Conservation (phyloP, 1,284 basidiomycete genomes). For the Tetrapyrgos nigripes region DNA sequence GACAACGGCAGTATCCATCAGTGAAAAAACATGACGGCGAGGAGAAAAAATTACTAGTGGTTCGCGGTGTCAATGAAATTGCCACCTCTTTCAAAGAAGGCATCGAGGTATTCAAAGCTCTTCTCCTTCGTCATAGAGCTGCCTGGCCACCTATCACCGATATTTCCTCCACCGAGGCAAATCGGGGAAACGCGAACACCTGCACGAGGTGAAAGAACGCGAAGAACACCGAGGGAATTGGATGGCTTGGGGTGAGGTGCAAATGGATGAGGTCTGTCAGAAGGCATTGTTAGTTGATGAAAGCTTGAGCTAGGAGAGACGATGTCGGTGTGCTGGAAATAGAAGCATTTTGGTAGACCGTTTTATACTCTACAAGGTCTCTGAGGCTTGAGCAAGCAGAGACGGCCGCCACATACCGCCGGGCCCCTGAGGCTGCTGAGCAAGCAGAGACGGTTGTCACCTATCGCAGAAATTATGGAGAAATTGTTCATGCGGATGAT, state of each 20-base stretch:
- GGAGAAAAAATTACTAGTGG: conserved; percentile 4
- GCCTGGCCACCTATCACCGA: conserved; percentile 7
- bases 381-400: too few species aligned
- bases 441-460: too few species aligned
- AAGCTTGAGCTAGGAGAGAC: too few species aligned
- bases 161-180: conserved; percentile 7
- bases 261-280: not conserved
- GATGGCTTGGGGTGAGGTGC: not conserved
- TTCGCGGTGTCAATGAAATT: conserved; percentile 13
- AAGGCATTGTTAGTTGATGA: too few species aligned
- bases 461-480: too few species aligned
- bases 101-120: conserved; percentile 3
- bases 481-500: too few species aligned
- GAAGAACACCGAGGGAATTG: conserved; percentile 43
- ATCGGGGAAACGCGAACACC: conserved; percentile 8
- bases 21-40: not conserved
- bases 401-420: too few species aligned
- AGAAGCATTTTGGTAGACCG: too few species aligned
- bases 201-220: conserved; percentile 25
- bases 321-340: too few species aligned
- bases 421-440: too few species aligned
- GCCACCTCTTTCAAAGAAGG: conserved; percentile 8
- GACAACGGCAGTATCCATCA: not conserved
- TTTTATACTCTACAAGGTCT: too few species aligned
- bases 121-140: not conserved